Base-by-base conservation (phyloP, 192 early-diverging fungal species). In the Umbelopsis isabellina region DNA sequence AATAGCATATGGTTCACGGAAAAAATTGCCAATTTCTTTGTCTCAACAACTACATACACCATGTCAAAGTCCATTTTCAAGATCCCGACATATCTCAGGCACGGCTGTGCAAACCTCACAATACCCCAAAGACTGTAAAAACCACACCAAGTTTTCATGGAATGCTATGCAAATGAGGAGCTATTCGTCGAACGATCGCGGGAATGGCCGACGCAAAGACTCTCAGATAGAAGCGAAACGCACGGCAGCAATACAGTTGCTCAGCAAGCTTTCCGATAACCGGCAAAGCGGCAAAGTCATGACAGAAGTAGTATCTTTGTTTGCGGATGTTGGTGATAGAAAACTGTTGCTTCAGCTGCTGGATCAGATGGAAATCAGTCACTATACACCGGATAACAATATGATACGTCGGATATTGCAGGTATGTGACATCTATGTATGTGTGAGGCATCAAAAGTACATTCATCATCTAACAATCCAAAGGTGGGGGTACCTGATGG, bases 401-500 rank as follows among this genome's bases (percentile, higher is more conserved):
- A 35, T 30, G 23, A n/a, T 61, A 30, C 21, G 27, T 12, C 27
- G 21, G 7, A 35, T 61, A 25, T 25, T 61, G 12, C 16, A 27
- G 55, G 55, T 61, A 33, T 11, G 55, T 61, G 30, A 18, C 27
- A 8, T 13, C 51, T 22, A 22, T 25, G n/a, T 25, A 2, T 52
- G n/a, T 50, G n/a, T 52, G 2, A 4, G 33, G 2, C 15, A 12
- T 15, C 27, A n/a, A 27, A 3, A 7, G 27, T 8, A 33, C 15
- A 13, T 0, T 18, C 27, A 55, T 25, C 8, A 22, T 35, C 30
- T 16, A 13, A 16, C 27, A 33, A 35, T 53, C 22, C 18, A 47
- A n/a, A 72, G 65, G 46, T 44, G 4, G 67, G 55, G 16, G 71
- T 64, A 16, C 13, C 46, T 5, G 12, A 27, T 13, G 69, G 68